Percentiles rank a stretch among this genome's conserved stretches.
Conservation (phyloP, 495 filamentous ascomycete species). For the Melanomma pulvis-pyrius region DNA sequence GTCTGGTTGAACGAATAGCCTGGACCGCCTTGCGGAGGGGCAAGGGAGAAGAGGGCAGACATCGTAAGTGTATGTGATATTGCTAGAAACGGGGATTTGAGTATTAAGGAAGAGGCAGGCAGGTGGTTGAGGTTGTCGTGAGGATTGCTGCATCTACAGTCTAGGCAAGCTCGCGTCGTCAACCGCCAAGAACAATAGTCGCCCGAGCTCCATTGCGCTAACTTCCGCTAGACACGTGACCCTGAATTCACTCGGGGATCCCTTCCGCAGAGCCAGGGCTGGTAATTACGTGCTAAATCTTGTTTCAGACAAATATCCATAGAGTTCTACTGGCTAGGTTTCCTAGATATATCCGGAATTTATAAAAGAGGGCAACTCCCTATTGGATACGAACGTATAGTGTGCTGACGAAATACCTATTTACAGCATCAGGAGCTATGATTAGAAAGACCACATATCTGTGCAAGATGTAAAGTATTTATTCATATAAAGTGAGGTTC, state of each 20-base stretch:
- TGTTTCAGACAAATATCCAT: neutral
- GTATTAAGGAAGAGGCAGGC: neutral
- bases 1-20: conserved; percentile 66
- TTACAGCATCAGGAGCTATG: neutral
- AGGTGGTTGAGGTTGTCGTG: neutral
- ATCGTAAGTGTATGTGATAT: conserved; percentile 32
- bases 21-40: conserved; percentile 41
- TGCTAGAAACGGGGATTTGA: neutral
- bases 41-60: conserved; percentile 44
- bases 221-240: neutral
- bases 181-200: neutral
- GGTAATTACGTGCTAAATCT: neutral
- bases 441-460: neutral
- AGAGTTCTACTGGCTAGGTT: neutral
- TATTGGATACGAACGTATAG: neutral
- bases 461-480: neutral
- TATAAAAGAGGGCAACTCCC: neutral
- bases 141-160: neutral
- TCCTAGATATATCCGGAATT: neutral
- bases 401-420: neutral
- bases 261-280: neutral
- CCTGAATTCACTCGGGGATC: neutral
- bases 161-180: conserved; percentile 1
- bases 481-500: too few species aligned
- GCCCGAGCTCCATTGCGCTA: neutral